A percentile compares a stretch with the other conserved stretches of the same genome.
Conservation (phyloP, 345 rosid genomes). For the Sisymbrium altissimum region DNA sequence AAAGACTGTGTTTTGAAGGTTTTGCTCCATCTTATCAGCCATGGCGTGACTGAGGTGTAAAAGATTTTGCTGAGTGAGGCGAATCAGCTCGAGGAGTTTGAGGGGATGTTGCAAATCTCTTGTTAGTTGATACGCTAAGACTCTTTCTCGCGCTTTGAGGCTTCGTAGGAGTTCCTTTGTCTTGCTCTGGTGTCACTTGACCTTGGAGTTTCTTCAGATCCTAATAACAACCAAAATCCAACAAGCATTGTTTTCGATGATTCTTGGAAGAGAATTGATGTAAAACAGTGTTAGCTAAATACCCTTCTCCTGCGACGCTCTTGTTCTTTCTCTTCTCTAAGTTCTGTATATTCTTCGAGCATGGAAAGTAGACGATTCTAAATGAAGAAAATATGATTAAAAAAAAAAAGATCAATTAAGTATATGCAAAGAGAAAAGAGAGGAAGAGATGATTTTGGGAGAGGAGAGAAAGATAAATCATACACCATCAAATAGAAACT, state of each 20-base stretch:
- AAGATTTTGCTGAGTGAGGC: conserved; percentile 39
- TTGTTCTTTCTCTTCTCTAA: conserved; percentile 87
- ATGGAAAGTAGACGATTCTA: conserved; percentile 76
- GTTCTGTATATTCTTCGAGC: conserved; percentile 73
- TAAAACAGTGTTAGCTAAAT: not conserved
- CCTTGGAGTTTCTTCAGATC: conserved; percentile 93
- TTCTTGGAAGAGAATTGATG: not conserved
- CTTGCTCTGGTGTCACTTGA: conserved; percentile 84
- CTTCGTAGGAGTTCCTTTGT: conserved; percentile 78
- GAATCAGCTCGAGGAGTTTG: conserved; percentile 56
- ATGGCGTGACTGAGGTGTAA: conserved; percentile 42
- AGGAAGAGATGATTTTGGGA: not conserved
- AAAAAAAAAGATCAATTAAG: not conserved
- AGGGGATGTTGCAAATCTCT: conserved; percentile 56
- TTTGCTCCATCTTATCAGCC: conserved; percentile 39
- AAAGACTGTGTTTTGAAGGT: too few species aligned
- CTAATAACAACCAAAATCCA: conserved; percentile 35
- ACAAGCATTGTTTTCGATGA: not conserved
- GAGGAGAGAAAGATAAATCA: conserved; percentile 23
- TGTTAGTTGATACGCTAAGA: conserved; percentile 56
- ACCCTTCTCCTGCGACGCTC: conserved; percentile 79
- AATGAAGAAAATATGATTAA: not conserved
- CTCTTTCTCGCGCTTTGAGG: conserved; percentile 55
- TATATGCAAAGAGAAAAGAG: not conserved
- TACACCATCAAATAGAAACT: conserved; percentile 87